Base-by-base conservation (phyloP, 2,329 filamentous ascomycete genomes). In the Diaporthe sp. region DNA sequence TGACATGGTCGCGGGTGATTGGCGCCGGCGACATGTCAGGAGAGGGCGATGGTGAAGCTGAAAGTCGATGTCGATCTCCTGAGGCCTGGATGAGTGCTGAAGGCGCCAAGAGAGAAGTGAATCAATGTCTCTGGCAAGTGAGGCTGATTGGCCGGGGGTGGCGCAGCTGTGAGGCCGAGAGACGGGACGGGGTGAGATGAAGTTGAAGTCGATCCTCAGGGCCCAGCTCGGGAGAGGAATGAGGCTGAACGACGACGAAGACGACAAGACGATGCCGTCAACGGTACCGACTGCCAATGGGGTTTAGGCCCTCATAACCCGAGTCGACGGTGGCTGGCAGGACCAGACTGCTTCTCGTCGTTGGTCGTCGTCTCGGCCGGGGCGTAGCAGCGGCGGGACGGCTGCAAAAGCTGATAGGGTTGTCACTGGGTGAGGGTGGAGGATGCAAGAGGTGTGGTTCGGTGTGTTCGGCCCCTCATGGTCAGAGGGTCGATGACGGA, bases 251-350 rank as follows among this genome's bases (percentile, higher is more conserved):
- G 71, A 74, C 31, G 62, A 58, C 44, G 37, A 46, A 37, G 44
- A 58, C 34, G 65, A 65, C 62, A 59, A 62, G 55, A 53, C 55
- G 46, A 69, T 42, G 61, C 61, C 71, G 58, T 73, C 69, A 73
- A 58, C 49, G 74, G 69, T 73, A 73, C 69, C 74, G 74, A 67
- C 69, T 75, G 74, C 69, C 74, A 62, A 75, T 39, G 39, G n/a
- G 39, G 74, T 37, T 72, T 55, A 58, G 51, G 46, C 34, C 74
- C 70, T 75, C 74, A 75, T 75, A 75, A 73, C 74, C 74, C 71
- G 53, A 65, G 37, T 34, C 37, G 71, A 73, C 58, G 46, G 71
- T 73, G 71, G 71, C 71, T 65, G 58, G 71, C 51, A 58, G 49
- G 51, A 58, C 39, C 61, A 44, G 51, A 58, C 46, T 42, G 49